These are phyloP conservation scores for Botrytis byssoidea DNA, from an alignment of 2,329 filamentous ascomycete genomes.

Conservation along the genomic window DNA sequence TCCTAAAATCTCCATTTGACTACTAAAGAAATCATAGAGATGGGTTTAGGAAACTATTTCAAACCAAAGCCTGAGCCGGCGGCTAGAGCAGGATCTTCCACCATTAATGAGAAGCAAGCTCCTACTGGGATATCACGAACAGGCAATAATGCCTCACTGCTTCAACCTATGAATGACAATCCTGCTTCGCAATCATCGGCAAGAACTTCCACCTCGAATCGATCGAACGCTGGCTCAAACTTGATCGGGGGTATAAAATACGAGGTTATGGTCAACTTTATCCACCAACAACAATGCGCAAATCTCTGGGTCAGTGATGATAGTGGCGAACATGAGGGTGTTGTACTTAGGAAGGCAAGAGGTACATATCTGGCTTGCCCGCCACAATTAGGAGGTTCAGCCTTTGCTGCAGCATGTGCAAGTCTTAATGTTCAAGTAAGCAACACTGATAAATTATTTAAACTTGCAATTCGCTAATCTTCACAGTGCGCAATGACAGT, in stretches of 20 bases:
- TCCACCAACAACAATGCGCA: constrained; percentile 76
- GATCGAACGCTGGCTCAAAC: constrained; percentile 49
- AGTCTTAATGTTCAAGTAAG: constrained; percentile 70
- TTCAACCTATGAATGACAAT: constrained; percentile 50
- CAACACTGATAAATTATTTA: neutral
- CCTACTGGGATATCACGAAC: constrained; percentile 29
- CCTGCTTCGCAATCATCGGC: constrained; percentile 52
- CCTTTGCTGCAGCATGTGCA: constrained; percentile 62
- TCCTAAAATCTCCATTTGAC: neutral
- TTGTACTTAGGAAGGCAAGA: constrained; percentile 65
- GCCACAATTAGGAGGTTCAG: constrained; percentile 58
- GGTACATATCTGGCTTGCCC: constrained; percentile 74
- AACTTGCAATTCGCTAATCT: constrained; percentile 26
- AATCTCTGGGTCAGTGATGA: constrained; percentile 72
- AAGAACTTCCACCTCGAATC: constrained; percentile 52
- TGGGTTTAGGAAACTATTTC: constrained; percentile 65
- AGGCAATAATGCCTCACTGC: constrained; percentile 45
- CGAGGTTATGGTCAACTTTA: constrained; percentile 80
- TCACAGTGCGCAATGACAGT: constrained; percentile 73
- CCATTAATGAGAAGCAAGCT: constrained; percentile 49
- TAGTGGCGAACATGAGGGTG: constrained; percentile 67
- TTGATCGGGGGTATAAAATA: constrained; percentile 73
- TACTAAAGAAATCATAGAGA: constrained; percentile 40
- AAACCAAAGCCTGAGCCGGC: constrained; percentile 48
- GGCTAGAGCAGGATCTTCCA: constrained; percentile 22